A percentile compares a stretch with the other conserved stretches of the same genome.
These are phyloP conservation scores for Magnolia kwangsiensis DNA, from an alignment of 164 flowering plant species.

Conservation along the genomic window DNA sequence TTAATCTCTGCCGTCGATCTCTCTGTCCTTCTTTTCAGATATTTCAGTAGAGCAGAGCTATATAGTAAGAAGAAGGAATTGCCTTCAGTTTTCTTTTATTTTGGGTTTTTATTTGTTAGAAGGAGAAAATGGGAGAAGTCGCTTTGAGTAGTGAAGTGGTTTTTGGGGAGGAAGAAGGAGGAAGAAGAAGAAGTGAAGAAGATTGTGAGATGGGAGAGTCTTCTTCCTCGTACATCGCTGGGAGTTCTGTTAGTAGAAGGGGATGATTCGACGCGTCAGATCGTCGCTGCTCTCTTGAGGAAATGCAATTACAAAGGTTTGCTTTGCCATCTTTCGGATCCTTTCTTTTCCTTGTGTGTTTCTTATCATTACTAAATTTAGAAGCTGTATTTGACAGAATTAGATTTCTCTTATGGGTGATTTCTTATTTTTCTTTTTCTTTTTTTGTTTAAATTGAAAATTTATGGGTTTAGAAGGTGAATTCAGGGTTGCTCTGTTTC, in stretches of 20 bases:
- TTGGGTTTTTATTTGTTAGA: not conserved
- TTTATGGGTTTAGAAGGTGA: no score
- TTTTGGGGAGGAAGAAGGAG: constrained; percentile 8
- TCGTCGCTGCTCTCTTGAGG: constrained; percentile 71
- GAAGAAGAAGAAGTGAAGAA: constrained; percentile 14
- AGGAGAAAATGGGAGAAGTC: not conserved
- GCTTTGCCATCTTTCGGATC: not conserved
- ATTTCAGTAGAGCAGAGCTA: not conserved
- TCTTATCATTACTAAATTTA: not conserved
- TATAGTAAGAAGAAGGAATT: not conserved
- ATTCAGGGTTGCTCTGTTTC: no score
- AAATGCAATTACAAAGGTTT: constrained; percentile 80
- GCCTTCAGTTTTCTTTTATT: not conserved
- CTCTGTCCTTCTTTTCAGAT: not conserved
- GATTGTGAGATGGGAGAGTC: constrained; percentile 54
- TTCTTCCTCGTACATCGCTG: constrained; percentile 48
- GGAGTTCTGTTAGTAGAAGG: constrained; percentile 79
- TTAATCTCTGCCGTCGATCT: not conserved
- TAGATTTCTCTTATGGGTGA: not conserved
- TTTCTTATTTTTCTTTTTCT: not conserved
- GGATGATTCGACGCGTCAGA: constrained; percentile 85
- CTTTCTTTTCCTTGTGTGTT: not conserved
- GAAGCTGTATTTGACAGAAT: not conserved
- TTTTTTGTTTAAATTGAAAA: no score
- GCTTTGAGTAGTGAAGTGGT: not conserved